phyloP scores from a whole-genome alignment of 1,139 yeast species.

The Saccharomyces hybrid region DNA sequence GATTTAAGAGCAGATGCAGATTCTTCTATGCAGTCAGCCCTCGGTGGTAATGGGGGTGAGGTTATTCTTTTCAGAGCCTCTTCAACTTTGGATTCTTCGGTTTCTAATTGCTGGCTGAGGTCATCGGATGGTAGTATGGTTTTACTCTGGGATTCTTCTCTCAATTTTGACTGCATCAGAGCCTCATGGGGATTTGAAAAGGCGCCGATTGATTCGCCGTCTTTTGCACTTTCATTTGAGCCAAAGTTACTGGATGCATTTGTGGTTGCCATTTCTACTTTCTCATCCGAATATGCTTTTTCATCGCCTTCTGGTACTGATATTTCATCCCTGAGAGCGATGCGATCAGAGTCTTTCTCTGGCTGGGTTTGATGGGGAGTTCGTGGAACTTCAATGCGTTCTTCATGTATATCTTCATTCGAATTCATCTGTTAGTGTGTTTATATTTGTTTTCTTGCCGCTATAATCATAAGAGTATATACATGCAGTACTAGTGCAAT shows the following conservation, averaged over 20 bases:
- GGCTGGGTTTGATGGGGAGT: background rate
- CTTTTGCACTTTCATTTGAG: background rate
- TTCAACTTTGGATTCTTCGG: constrained; percentile 5
- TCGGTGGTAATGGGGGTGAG: constrained; percentile 11
- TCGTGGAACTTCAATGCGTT: background rate
- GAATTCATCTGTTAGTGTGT: background rate
- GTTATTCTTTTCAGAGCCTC: constrained; percentile 2
- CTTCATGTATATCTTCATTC: background rate
- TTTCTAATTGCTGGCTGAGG: constrained; percentile 2
- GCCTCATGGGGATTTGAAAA: background rate
- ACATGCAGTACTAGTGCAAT: background rate
- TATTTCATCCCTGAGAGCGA: background rate
- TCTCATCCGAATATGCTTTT: background rate
- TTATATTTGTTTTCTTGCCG: background rate
- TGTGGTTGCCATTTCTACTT: background rate
- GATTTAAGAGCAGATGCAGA: background rate
- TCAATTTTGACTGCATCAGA: background rate
- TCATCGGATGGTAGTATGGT: constrained; percentile 49
- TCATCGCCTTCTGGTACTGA: background rate
- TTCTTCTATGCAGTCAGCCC: constrained; percentile 4
- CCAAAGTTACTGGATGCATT: background rate
- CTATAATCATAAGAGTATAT: background rate
- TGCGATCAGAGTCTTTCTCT: background rate
- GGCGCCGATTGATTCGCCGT: background rate
- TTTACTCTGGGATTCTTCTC: constrained; percentile 34